phyloP scores from a whole-genome alignment of 768 basidiomycete species.

The Leccinum sublutescens region DNA sequence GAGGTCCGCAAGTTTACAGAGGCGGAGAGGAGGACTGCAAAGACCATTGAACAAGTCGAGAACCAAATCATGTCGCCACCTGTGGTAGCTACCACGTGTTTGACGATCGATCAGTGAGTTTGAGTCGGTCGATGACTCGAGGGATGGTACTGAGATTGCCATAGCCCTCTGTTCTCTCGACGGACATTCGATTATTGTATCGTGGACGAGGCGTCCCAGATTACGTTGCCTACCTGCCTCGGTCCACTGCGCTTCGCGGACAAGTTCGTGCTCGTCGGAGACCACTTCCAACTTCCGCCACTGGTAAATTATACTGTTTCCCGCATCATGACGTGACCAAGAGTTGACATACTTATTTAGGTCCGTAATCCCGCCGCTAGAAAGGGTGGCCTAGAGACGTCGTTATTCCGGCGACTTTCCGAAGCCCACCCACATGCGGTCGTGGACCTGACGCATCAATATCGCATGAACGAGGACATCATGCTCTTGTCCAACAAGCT shows the following conservation, averaged over 20 bases:
- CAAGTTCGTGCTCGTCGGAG: slow-evolving; percentile 92
- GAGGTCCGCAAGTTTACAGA: slow-evolving; percentile 73
- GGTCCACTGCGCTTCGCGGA: slow-evolving; percentile 91
- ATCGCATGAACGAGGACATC: slow-evolving; percentile 96
- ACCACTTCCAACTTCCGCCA: slow-evolving; percentile 96
- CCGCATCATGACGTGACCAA: neutral
- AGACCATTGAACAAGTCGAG: slow-evolving; percentile 80
- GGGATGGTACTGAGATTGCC: slow-evolving; percentile 6
- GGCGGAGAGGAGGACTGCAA: slow-evolving; percentile 49
- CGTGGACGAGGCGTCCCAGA: slow-evolving; percentile 97
- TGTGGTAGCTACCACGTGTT: slow-evolving; percentile 94
- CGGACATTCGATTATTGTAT: slow-evolving; percentile 95
- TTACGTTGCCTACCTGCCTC: slow-evolving; percentile 92
- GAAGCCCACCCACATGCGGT: slow-evolving; percentile 85
- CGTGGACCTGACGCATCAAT: slow-evolving; percentile 83
- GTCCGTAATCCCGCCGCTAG: slow-evolving; percentile 80
- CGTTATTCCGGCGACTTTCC: slow-evolving; percentile 85
- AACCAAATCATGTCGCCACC: slow-evolving; percentile 81
- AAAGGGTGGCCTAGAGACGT: slow-evolving; percentile 83
- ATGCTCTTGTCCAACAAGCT: slow-evolving; percentile 88
- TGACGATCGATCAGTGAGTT: slow-evolving; percentile 90
- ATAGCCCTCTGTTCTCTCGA: slow-evolving; percentile 78
- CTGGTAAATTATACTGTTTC: slow-evolving; percentile 51
- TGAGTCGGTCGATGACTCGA: neutral
- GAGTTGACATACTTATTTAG: slow-evolving; percentile 37